Conservation (phyloP, 2,329 filamentous ascomycete species). For the Venturia aucupariae region DNA sequence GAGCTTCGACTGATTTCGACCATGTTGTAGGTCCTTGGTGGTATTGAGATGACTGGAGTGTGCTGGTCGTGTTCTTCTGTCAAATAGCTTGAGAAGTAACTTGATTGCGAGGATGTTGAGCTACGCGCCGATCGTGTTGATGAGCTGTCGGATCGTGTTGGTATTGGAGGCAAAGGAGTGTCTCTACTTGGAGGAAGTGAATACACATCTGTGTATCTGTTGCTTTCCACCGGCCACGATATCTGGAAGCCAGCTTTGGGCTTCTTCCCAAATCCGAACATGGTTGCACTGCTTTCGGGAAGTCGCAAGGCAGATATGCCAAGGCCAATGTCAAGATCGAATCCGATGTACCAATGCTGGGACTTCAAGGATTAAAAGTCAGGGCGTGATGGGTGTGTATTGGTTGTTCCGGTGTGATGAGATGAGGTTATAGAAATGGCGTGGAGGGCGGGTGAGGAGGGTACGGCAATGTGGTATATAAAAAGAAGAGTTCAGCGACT, state of each 20-base stretch:
- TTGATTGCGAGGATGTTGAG: not conserved
- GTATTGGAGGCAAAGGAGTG: not conserved
- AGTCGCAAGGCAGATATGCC: not conserved
- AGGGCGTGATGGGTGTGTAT: not conserved
- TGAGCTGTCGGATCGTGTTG: not conserved
- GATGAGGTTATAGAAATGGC: not conserved
- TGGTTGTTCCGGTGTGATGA: not conserved
- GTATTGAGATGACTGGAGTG: not conserved
- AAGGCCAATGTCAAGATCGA: not conserved
- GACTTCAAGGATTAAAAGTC: not conserved
- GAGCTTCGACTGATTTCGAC: not conserved
- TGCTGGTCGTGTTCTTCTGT: not conserved
- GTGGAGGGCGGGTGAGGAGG: not conserved
- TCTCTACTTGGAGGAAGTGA: not conserved
- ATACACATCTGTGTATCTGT: not conserved
- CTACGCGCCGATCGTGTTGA: not conserved
- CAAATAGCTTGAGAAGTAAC: not conserved
- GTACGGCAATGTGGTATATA: not conserved
- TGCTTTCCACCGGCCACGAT: slow-evolving; percentile 6
- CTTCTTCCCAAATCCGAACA: slow-evolving; percentile 4
- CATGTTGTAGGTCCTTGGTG: not conserved
- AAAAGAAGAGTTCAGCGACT: not conserved
- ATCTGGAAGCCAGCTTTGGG: not conserved
- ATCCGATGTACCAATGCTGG: not conserved
- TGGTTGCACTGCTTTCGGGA: not conserved